Conservation (phyloP, 257 asterid species). For the Solanum tarapatanum region DNA sequence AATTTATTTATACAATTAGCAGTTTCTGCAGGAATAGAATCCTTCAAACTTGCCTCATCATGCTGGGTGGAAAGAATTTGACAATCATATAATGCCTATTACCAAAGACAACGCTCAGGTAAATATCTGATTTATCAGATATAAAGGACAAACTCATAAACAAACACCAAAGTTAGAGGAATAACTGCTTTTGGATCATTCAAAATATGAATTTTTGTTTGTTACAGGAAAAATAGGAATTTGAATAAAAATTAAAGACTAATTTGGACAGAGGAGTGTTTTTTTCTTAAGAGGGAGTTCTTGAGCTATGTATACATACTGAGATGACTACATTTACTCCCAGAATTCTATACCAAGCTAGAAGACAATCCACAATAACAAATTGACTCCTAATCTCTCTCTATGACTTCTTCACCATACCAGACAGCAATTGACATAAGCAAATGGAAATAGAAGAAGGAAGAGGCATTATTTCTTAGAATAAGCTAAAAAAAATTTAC, state of each 20-base stretch:
- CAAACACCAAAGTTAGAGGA: not conserved
- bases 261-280: not conserved
- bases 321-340: not conserved
- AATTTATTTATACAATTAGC: conserved; percentile 50
- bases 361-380: not conserved
- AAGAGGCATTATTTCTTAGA: not conserved
- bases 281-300: not conserved
- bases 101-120: conserved; percentile 6
- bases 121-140: not conserved
- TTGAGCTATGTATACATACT: not conserved
- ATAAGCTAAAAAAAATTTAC: not conserved
- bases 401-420: not conserved
- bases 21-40: conserved; percentile 48
- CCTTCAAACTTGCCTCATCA: conserved; percentile 30
- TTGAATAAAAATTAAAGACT: not conserved
- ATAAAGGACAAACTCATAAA: not conserved
- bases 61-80: conserved; percentile 31
- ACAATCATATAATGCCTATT: conserved; percentile 74
- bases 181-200: not conserved
- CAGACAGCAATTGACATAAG: not conserved
- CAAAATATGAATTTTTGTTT: not conserved
- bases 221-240: not conserved
- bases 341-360: not conserved
- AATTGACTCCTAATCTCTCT: not conserved
- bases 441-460: not conserved